Evolutionary conservation across 78 protist genomes (phyloP), one percentile per base, ranked within the genome.

Genomic region (Dictyostelium discoideum): DNA sequence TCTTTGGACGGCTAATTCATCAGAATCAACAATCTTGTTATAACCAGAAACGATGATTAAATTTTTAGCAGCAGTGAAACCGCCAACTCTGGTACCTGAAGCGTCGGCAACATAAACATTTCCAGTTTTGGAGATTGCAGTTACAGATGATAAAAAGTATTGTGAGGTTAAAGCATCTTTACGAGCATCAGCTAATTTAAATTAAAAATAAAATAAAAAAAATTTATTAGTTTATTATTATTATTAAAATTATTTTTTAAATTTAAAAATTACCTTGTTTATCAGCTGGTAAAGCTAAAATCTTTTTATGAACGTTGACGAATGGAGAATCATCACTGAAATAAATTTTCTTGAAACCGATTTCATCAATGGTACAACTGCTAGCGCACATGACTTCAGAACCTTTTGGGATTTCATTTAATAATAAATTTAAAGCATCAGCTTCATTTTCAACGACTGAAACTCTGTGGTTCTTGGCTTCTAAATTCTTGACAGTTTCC

Each of bases 81-180:
- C 94, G 10, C 94, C 94, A 67, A 79, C 85, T 29, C 94, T 29
- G 2, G 86, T 81, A 48, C 94, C 94, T 3, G 83, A 63, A 2
- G 94, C 94, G 48, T 88, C 94, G 67, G 81, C 69, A 63, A 72
- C 94, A 26, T 18, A 80, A n/a, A 80, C 63, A 22, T 39, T 84
- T 48, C 94, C 94, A n/a, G 24, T 44, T 14, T 88, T 78, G 13
- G 94, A 44, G 14, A 88, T 67, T 8, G 94, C 94, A 63, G 87
- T 44, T 1, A 80, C 85, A 13, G 84, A 67, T 14, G 83, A 88
- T 5, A 88, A 11, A 57, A 88, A 88, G 46, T 67, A 78, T 8
- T 88, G 80, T 7, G 94, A 29, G 2, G 78, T n/a, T 29, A 88
- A 42, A 39, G 94, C 73, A 16, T 44, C 22, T 1, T 73, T 29